Base-by-base conservation (phyloP, 306 rosid genomes). In the Mimosa bimucronata region DNA sequence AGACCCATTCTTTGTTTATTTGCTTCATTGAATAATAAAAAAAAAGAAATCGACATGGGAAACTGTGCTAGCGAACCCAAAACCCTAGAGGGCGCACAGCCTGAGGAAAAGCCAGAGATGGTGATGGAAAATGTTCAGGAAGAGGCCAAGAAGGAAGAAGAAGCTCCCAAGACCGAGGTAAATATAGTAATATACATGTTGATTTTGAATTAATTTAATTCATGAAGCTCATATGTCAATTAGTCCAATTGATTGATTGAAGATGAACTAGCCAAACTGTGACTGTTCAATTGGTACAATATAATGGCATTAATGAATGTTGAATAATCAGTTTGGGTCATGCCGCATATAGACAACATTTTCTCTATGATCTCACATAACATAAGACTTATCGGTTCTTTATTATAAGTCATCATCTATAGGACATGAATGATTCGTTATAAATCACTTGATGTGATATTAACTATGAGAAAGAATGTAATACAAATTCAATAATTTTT, bases 1-100 rank as follows among this genome's bases (percentile, higher is more conserved):
- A 57, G 61, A 50, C 23, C n/a, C 25, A 19, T 3, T 55, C 62
- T n/a, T 9, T n/a, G 28, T 21, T 53, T 57, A 29, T 57, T 57
- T 48, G 55, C 2, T 16, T 48, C 38, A 34, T 34, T 34, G 38
- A 34, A 34, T 34, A 34, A 34, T 34, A 3, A 18, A 18, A 18
- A 46, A 46, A 50, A 18, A 18, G 31, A 57, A 23, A 57, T 57
- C 65, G 29, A 23, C 65, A 57, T 57, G 65, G 65, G 65, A 57
- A 57, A 57, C 65, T 57, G 65, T 57, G 65, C 65, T 5, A 57
- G 65, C 65, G 30, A 57, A 23, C 65, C 65, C 65, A 57, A 57
- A 10, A 57, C 65, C 65, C 31, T 57, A 9, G 65, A 57, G 65
- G 65, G 30, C 16, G 9, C 65, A 0, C 30, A 21, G 26, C 68